These are phyloP conservation scores for Phytophthora sojae DNA, from an alignment of 352 stramenopile genomes.

Conservation along the genomic window DNA sequence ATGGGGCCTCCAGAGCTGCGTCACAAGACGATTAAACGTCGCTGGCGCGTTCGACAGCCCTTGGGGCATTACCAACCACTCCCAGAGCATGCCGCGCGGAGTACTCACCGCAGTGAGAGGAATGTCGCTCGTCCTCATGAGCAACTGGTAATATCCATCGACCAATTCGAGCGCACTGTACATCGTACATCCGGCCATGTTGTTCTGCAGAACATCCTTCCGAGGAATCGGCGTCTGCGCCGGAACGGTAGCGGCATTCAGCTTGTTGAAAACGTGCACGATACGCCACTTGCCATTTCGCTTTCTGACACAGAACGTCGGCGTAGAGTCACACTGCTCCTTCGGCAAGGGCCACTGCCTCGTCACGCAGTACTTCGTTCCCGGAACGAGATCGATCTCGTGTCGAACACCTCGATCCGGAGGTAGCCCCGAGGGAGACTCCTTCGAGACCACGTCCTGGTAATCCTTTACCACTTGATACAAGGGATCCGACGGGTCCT, in stretches of 20 bases:
- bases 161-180: constrained; percentile 18
- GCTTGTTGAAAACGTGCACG: background rate
- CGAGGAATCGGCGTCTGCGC: constrained; percentile 12
- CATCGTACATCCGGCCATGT: constrained; percentile 5
- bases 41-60: too few relatives aligned
- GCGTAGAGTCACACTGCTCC: background rate
- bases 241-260: background rate
- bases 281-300: background rate
- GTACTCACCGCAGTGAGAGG: too few relatives aligned
- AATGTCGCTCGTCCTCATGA: too few relatives aligned
- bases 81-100: too few relatives aligned
- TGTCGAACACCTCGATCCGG: background rate
- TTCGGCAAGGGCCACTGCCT: background rate
- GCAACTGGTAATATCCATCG: constrained; percentile 30
- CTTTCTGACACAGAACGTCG: background rate
- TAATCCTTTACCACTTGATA: background rate
- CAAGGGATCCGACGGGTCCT: background rate
- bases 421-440: background rate
- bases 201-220: constrained; percentile 18
- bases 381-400: too few relatives aligned
- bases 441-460: background rate
- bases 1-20: too few relatives aligned
- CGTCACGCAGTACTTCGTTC: background rate
- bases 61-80: too few relatives aligned
- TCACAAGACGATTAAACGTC: too few relatives aligned